These are phyloP conservation scores for Botryotinia globosa DNA, from an alignment of 2,329 filamentous ascomycete genomes.

Conservation along the genomic window DNA sequence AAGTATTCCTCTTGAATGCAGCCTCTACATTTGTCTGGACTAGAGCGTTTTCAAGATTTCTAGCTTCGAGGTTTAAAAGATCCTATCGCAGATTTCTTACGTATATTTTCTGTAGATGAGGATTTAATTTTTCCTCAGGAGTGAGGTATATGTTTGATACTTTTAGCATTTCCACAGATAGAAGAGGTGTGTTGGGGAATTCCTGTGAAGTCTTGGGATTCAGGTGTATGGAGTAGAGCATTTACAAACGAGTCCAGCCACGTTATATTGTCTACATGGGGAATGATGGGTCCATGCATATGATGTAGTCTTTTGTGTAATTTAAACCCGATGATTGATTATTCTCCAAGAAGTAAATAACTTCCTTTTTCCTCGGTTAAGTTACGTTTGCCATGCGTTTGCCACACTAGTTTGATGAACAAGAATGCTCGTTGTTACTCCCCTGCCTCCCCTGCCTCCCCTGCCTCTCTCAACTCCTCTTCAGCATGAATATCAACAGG, in stretches of 20 bases:
- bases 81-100: rapidly evolving
- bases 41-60: background rate
- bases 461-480: rapidly evolving
- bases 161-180: too few species aligned
- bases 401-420: background rate
- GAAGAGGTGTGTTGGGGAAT: too few species aligned
- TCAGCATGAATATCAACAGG: background rate
- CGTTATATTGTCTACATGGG: background rate
- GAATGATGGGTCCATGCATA: background rate
- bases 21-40: too few species aligned
- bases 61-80: rapidly evolving
- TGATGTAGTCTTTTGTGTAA: background rate
- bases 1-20: too few species aligned
- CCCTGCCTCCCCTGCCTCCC: too few species aligned
- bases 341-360: background rate
- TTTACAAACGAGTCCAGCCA: background rate
- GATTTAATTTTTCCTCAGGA: too few species aligned
- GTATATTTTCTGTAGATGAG: background rate
- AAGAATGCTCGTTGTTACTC: too few species aligned
- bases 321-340: background rate
- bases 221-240: background rate
- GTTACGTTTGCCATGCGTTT: too few species aligned
- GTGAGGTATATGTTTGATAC: too few species aligned
- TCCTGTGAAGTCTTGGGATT: background rate
- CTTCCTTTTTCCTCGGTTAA: background rate